phyloP scores from a whole-genome alignment of 441 rosid genomes.

The Bruguiera hainesii region DNA sequence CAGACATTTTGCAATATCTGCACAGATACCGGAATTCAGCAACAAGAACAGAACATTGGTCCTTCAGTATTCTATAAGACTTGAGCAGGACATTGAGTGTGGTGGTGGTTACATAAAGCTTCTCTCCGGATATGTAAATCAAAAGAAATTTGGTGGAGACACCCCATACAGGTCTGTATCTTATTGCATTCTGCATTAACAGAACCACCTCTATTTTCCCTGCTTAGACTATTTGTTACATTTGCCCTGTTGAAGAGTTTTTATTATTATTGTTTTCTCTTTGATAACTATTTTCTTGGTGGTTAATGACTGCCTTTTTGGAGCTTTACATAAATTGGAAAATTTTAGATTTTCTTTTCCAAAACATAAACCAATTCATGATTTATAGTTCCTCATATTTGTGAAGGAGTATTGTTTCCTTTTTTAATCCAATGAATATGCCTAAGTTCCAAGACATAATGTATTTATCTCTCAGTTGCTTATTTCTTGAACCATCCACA shows the following conservation, averaged over 20 bases:
- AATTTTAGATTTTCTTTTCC: too few relatives aligned
- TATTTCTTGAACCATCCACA: neutral
- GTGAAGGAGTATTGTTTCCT: too few relatives aligned
- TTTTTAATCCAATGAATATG: neutral
- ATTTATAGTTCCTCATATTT: too few relatives aligned
- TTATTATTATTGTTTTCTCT: neutral
- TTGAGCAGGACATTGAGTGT: constrained; percentile 91
- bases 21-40: constrained; percentile 80
- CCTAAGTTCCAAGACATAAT: neutral
- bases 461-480: neutral
- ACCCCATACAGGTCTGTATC: constrained; percentile 73
- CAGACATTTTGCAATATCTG: constrained; percentile 73
- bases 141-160: constrained; percentile 93
- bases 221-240: too few relatives aligned
- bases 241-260: too few relatives aligned
- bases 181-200: neutral
- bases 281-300: too few relatives aligned
- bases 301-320: too few relatives aligned
- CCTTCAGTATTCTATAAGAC: constrained; percentile 73
- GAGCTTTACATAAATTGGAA: too few relatives aligned
- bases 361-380: too few relatives aligned
- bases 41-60: constrained; percentile 83
- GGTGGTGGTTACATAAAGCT: constrained; percentile 93
- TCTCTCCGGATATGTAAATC: constrained; percentile 84
- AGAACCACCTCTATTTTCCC: neutral